phyloP scores from a whole-genome alignment of 805 yeast genomes.

The Ogataea corticis region DNA sequence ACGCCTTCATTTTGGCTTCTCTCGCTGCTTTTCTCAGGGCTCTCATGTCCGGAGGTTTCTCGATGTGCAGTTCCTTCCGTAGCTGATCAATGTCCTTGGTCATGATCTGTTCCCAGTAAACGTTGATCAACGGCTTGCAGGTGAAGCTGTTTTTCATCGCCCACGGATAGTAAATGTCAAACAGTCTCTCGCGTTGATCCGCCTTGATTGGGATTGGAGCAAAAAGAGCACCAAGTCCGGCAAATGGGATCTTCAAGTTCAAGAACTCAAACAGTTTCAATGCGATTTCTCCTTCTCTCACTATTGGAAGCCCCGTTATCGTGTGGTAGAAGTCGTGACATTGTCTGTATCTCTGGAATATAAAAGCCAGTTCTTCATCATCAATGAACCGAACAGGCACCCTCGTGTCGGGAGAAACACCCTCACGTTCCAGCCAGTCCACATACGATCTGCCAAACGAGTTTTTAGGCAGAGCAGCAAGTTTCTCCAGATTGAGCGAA shows the following conservation, averaged over 20 bases:
- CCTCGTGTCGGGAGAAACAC: constrained; percentile 91
- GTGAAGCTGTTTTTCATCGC: constrained; percentile 71
- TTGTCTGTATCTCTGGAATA: constrained; percentile 92
- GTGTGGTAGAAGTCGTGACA: constrained; percentile 98
- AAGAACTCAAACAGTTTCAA: constrained; percentile 90
- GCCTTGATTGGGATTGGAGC: constrained; percentile 78
- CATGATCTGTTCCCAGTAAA: constrained; percentile 87
- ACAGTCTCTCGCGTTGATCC: constrained; percentile 62
- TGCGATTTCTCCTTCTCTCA: constrained; percentile 95
- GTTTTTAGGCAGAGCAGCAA: constrained; percentile 60
- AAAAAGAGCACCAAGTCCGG: constrained; percentile 86
- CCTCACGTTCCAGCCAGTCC: constrained; percentile 80
- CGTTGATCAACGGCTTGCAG: constrained; percentile 77
- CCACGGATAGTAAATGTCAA: constrained; percentile 83
- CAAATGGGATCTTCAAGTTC: constrained; percentile 92
- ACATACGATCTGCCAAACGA: constrained; percentile 81
- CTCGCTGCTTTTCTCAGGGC: constrained; percentile 49
- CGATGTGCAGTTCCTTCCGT: constrained; percentile 69
- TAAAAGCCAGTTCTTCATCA: constrained; percentile 86
- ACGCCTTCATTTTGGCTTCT: constrained; percentile 12
- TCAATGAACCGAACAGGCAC: constrained; percentile 85
- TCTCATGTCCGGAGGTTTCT: constrained; percentile 78
- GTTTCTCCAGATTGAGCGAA: constrained; percentile 60
- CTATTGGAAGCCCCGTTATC: constrained; percentile 83
- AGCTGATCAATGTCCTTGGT: constrained; percentile 72